Evolutionary conservation across 2,329 filamentous ascomycete genomes (phyloP).

Genomic region (Ilyonectria mors-panacis): DNA sequence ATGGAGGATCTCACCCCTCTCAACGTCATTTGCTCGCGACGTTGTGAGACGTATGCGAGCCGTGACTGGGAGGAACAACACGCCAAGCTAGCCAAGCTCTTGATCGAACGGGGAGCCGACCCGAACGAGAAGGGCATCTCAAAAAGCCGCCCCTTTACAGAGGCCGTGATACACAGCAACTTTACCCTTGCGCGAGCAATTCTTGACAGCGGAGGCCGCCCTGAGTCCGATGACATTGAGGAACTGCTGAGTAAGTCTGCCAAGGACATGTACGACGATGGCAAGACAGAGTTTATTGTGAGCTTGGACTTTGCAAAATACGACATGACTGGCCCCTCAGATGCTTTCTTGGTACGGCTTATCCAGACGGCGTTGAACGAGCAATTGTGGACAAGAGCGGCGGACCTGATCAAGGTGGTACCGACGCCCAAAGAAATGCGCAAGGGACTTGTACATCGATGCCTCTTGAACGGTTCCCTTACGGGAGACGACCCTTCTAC

Average conservation of each 20-base stretch:
- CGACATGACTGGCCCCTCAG: constrained; percentile 41
- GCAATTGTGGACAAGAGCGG: constrained; percentile 46
- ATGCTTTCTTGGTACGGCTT: constrained; percentile 40
- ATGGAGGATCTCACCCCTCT: constrained; percentile 44
- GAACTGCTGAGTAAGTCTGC: constrained; percentile 38
- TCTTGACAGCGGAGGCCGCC: constrained; percentile 44
- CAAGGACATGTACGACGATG: constrained; percentile 46
- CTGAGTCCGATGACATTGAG: constrained; percentile 43
- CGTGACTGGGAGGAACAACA: constrained; percentile 47
- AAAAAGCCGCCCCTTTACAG: constrained; percentile 41
- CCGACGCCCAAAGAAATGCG: constrained; percentile 39
- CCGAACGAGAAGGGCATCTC: constrained; percentile 46
- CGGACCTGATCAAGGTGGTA: constrained; percentile 46
- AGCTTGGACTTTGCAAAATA: constrained; percentile 43
- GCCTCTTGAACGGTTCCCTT: constrained; percentile 40
- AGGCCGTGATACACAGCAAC: constrained; percentile 43
- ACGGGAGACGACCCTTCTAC: constrained; percentile 45
- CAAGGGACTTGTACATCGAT: constrained; percentile 43
- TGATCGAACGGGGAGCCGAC: constrained; percentile 45
- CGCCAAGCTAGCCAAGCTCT: constrained; percentile 43
- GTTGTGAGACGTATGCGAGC: constrained; percentile 42
- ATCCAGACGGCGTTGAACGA: constrained; percentile 40
- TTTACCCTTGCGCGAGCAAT: constrained; percentile 41
- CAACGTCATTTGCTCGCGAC: constrained; percentile 45
- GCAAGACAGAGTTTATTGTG: constrained; percentile 44